Evolutionary conservation across 371 early-diverging fungal species (phyloP), one percentile per base, ranked within the genome.

Genomic region (Dinochytrium kinnereticum): DNA sequence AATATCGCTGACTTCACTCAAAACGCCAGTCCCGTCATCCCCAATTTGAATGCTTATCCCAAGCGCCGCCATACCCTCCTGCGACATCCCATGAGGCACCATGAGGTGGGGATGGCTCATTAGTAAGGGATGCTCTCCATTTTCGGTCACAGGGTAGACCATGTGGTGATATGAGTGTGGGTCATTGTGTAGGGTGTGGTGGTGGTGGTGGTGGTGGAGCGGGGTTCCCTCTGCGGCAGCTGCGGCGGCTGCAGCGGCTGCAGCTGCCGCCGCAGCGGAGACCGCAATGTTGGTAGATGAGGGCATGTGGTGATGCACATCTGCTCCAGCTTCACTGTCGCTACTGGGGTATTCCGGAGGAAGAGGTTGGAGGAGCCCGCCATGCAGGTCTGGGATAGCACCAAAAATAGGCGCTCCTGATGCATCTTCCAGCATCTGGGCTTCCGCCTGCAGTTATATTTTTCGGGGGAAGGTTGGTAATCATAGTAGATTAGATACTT

Each of bases 251-350:
- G 13, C 61, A 10, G 66, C 66, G 17, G 66, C 66, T 5, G 44
- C 66, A 28, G 28, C 49, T 2, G 66, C 66, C 21, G 66, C 66
- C 66, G 66, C 66, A 19, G 66, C 2, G 2, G 66, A 19, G 17
- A 40, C 17, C 17, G 66, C 5, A 17, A 28, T 30, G 39, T 17
- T 2, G n/a, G 17, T 28, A 24, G 31, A 7, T 31, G 33, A 24
- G 5, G 55, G 7, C 55, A 53, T 44, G 26, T 26, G 26, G 10
- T 13, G 55, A 7, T 15, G 10, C 24, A 5, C 55, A 13, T 13
- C 24, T 24, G 7, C 7, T 64, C 7, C 33, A 26, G 5, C 34
- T 33, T 5, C 7, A 19, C 5, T 13, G 64, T 33, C 33, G n/a
- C n/a, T n/a, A n/a, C n/a, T n/a, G n/a, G n/a, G n/a, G 24, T 17